Percentiles rank a stretch among this genome's conserved stretches.
Conservation (phyloP, 768 basidiomycete genomes). For the Sarcomyxa edulis region DNA sequence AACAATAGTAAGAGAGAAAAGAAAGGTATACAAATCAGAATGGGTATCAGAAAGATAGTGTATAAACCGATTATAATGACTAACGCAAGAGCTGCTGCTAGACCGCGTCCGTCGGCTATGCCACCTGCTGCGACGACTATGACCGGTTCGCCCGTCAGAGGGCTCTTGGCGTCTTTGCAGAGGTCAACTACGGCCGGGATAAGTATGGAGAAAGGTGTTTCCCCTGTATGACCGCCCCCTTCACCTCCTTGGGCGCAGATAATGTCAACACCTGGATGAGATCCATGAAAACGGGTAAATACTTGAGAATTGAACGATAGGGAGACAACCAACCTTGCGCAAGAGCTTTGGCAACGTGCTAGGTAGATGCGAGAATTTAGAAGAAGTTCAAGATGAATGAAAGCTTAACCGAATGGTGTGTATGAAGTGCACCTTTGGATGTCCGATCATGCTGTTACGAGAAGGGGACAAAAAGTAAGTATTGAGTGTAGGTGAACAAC, state of each 20-base stretch:
- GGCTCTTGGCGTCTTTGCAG: constrained; percentile 64
- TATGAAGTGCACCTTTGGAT: constrained; percentile 57
- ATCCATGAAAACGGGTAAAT: constrained; percentile 2
- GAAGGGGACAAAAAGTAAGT: constrained; percentile 4
- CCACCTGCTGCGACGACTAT: constrained; percentile 83
- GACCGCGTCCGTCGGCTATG: constrained; percentile 76
- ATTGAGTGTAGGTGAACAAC: not conserved
- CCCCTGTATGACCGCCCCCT: constrained; percentile 87
- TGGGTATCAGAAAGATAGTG: not conserved
- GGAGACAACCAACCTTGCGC: constrained; percentile 46
- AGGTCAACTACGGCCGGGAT: constrained; percentile 80
- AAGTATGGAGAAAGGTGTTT: constrained; percentile 74
- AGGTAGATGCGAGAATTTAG: too few species aligned
- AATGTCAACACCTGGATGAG: constrained; percentile 89
- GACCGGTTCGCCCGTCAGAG: constrained; percentile 72
- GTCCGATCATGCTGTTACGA: constrained; percentile 80
- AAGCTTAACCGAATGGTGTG: not conserved
- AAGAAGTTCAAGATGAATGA: constrained; percentile 6
- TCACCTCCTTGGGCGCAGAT: constrained; percentile 88
- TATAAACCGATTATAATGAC: constrained; percentile 9
- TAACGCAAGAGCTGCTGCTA: constrained; percentile 70
- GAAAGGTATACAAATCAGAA: not conserved
- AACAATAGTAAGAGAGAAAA: constrained; percentile 1
- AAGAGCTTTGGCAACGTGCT: constrained; percentile 74
- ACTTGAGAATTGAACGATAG: not conserved